These are phyloP conservation scores for Paradendryphiella salina DNA, from an alignment of 2,329 filamentous ascomycete genomes.

Conservation along the genomic window DNA sequence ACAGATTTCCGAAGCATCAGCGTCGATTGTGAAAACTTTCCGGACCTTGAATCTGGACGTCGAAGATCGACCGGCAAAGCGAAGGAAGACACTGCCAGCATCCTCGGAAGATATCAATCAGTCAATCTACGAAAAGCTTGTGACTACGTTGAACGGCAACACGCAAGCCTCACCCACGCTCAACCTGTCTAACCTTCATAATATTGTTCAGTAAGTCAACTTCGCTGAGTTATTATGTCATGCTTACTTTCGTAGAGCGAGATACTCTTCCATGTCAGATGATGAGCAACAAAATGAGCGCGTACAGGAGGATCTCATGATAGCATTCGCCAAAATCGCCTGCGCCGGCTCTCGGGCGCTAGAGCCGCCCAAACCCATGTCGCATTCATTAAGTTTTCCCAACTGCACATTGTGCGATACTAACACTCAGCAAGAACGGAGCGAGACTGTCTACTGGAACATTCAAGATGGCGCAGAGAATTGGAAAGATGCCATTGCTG, in stretches of 20 bases:
- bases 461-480: conserved; percentile 22
- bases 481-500: conserved; percentile 41
- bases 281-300: conserved; percentile 21
- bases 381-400: conserved; percentile 17
- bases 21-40: conserved; percentile 21
- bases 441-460: conserved; percentile 32
- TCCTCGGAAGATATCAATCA: conserved; percentile 16
- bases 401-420: conserved; percentile 36
- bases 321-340: conserved; percentile 38
- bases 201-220: conserved; percentile 33
- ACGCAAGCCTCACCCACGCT: conserved; percentile 26
- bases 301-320: conserved; percentile 31
- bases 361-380: background rate
- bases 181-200: conserved; percentile 29
- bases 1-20: conserved; percentile 28
- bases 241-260: conserved; percentile 28
- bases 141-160: conserved; percentile 30
- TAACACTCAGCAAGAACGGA: background rate
- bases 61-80: conserved; percentile 35
- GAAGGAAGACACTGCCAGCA: conserved; percentile 29
- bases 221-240: too few relatives aligned
- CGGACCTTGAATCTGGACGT: conserved; percentile 20
- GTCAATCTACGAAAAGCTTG: conserved; percentile 26
- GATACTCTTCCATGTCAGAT: conserved; percentile 26
- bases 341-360: conserved; percentile 40